These are phyloP conservation scores for Verticillium dahliae DNA, from an alignment of 2,329 filamentous ascomycete species.

Conservation along the genomic window DNA sequence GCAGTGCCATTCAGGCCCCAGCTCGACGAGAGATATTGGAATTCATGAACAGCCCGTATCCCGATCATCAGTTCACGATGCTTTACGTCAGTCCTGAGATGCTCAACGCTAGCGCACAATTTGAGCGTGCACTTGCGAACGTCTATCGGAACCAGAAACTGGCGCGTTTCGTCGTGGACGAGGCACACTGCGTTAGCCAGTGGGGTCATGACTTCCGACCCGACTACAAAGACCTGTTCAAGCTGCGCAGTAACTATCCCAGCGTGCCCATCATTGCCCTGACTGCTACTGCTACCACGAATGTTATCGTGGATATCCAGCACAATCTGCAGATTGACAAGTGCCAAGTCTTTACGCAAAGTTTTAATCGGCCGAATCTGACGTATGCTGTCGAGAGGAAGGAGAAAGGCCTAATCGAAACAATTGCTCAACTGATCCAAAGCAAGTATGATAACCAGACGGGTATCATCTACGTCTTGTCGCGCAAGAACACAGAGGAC, in stretches of 20 bases:
- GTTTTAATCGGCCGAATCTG: slow-evolving; percentile 94
- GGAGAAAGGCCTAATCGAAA: slow-evolving; percentile 25
- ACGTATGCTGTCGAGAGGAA: slow-evolving; percentile 81
- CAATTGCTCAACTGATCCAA: slow-evolving; percentile 62
- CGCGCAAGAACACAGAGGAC: slow-evolving; percentile 73
- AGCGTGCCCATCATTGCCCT: slow-evolving; percentile 88
- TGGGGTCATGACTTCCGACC: slow-evolving; percentile 98
- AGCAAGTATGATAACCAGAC: slow-evolving; percentile 63
- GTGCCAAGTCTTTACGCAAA: slow-evolving; percentile 79
- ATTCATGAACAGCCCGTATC: slow-evolving; percentile 53
- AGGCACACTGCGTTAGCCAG: slow-evolving; percentile 98
- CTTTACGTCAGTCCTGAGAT: slow-evolving; percentile 97
- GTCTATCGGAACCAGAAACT: slow-evolving; percentile 68
- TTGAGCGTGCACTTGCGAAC: slow-evolving; percentile 58
- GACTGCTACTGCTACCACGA: slow-evolving; percentile 89
- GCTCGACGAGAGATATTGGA: slow-evolving; percentile 62
- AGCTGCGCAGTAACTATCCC: slow-evolving; percentile 64
- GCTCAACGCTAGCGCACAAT: slow-evolving; percentile 72
- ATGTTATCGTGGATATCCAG: slow-evolving; percentile 87
- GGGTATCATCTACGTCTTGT: slow-evolving; percentile 91
- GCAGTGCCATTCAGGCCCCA: slow-evolving; percentile 61
- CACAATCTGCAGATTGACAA: slow-evolving; percentile 79
- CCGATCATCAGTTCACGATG: slow-evolving; percentile 74
- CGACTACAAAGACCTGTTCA: slow-evolving; percentile 84
- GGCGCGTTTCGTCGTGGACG: slow-evolving; percentile 90